Conservation (phyloP, 805 yeast genomes). For the Suhomyces canberraensis region DNA sequence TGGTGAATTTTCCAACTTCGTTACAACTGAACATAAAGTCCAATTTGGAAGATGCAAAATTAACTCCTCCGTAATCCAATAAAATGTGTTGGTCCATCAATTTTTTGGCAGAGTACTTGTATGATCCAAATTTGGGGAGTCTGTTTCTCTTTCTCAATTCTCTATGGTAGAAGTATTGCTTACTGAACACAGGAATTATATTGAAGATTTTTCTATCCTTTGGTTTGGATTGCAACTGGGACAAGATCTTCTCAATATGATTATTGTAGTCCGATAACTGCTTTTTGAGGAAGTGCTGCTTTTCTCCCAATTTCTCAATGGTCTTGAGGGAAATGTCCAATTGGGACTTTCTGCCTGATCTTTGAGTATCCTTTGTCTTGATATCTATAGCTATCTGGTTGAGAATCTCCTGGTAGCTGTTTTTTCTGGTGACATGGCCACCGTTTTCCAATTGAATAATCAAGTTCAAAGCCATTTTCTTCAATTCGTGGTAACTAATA, state of each 20-base stretch:
- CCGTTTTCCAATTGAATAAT: constrained; percentile 70
- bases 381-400: constrained; percentile 86
- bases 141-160: constrained; percentile 64
- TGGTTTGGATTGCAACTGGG: constrained; percentile 43
- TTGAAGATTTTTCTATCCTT: constrained; percentile 46
- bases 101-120: constrained; percentile 71
- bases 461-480: constrained; percentile 69
- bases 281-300: constrained; percentile 43
- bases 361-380: constrained; percentile 44
- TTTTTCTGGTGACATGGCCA: constrained; percentile 60
- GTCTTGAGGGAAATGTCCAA: constrained; percentile 41
- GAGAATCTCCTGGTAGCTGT: constrained; percentile 73
- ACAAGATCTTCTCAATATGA: constrained; percentile 45
- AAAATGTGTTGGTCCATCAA: constrained; percentile 71
- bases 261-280: constrained; percentile 45
- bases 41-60: constrained; percentile 53
- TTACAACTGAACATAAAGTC: constrained; percentile 76
- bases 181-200: constrained; percentile 57
- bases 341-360: constrained; percentile 41
- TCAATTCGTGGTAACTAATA: constrained; percentile 67
- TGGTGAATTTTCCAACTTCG: constrained; percentile 62
- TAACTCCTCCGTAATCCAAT: constrained; percentile 54
- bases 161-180: constrained; percentile 72
- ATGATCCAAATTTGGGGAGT: constrained; percentile 72
- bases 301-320: constrained; percentile 40